Evolutionary conservation across 805 yeast species (phyloP).

Genomic region (Lachancea fermentati): DNA sequence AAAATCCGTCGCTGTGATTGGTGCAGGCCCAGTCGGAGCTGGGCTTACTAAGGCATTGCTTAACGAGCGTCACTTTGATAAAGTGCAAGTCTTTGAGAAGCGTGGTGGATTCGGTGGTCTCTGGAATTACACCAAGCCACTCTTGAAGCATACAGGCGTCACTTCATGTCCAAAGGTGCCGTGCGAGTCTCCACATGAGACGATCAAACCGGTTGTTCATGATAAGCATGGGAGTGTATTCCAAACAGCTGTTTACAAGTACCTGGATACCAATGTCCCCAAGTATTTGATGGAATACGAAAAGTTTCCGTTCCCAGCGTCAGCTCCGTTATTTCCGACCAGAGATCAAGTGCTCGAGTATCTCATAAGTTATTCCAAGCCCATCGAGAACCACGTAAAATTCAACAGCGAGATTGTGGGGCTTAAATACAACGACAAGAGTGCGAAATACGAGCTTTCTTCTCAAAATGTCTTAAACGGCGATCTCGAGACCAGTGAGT

Average conservation of each 20-base stretch:
- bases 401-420: constrained; percentile 46
- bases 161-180: constrained; percentile 24
- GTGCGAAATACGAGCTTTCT: constrained; percentile 40
- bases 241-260: constrained; percentile 53
- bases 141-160: constrained; percentile 7
- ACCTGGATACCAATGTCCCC: constrained; percentile 62
- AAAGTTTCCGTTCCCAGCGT: constrained; percentile 41
- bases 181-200: constrained; percentile 24
- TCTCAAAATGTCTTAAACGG: constrained; percentile 30
- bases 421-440: constrained; percentile 24
- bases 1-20: constrained; percentile 52
- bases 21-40: constrained; percentile 69
- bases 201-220: constrained; percentile 7
- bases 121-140: constrained; percentile 53
- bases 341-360: constrained; percentile 56
- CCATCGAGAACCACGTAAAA: constrained; percentile 36
- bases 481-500: constrained; percentile 25
- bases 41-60: constrained; percentile 55
- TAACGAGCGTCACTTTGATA: constrained; percentile 41
- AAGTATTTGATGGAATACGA: constrained; percentile 57
- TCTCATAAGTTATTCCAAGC: constrained; percentile 45
- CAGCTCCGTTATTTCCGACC: constrained; percentile 49
- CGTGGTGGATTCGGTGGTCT: constrained; percentile 58
- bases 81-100: constrained; percentile 53
- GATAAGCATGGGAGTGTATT: constrained; percentile 31